Evolutionary conservation across 768 basidiomycete genomes (phyloP), one percentile per base, ranked within the genome.

Genomic region (Psilocybe cyanescens): DNA sequence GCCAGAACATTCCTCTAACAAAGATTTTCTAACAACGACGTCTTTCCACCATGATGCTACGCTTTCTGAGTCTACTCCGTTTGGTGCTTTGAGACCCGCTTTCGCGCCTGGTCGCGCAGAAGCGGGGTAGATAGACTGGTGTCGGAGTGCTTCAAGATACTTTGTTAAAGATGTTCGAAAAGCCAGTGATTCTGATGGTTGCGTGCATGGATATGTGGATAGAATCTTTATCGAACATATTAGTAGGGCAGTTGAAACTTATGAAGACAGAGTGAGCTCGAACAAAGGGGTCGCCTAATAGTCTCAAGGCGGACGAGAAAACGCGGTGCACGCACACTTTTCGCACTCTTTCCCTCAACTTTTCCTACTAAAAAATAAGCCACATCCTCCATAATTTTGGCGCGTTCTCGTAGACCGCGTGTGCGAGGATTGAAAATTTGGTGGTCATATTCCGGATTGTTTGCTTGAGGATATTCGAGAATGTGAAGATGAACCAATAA

Each of bases 31-130:
- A 3, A 85, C 83, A 3, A 84, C 74, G 2, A 85, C 78, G 54
- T 84, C 81, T 68, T 78, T 83, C 86, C 86, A 87, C 85, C 85
- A 86, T 79, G 75, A 79, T 29, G 63, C 67, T 11, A 37, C 55
- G 29, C 24, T 44, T 44, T 44, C 41, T 8, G 41, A 41, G 6
- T 37, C 35, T 48, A 11, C 53, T 33, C 73, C 73, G 17, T 39
- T 58, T 33, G 50, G 44, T 11, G 54, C 29, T 51, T 39, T 64
- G 31, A 29, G 31, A 24, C n/a, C 61, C 52, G 48, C 61, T 30
- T 74, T 75, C 49, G 46, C 55, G 24, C 46, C 59, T 11, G 65
- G 54, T 37, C 55, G 54, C n/a, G 30, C 44, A 19, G 58, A 65
- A 64, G 71, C 62, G 12, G 76, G 70, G 55, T 74, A 76, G 17